phyloP scores from a whole-genome alignment of 2,329 filamentous ascomycete genomes.

The Chalara sp. region DNA sequence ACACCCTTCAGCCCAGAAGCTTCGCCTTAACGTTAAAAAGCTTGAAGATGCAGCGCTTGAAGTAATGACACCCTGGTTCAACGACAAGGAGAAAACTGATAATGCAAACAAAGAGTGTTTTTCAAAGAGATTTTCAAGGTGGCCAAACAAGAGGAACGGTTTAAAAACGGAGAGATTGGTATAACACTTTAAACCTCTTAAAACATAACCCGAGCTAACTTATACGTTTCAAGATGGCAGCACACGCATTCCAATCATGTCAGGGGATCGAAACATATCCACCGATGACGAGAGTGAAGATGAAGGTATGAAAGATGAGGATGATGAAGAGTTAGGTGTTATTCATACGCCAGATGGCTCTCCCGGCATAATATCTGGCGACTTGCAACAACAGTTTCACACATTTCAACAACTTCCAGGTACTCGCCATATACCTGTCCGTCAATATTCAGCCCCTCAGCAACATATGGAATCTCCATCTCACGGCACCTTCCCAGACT shows the following conservation, averaged over 20 bases:
- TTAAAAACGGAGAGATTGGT: constrained; percentile 51
- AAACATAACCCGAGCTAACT: background rate
- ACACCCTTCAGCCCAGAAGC: constrained; percentile 41
- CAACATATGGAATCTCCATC: background rate
- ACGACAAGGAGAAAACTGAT: constrained; percentile 44
- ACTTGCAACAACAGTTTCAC: background rate
- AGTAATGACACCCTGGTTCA: constrained; percentile 50
- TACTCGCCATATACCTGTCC: too few species aligned
- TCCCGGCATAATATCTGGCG: background rate
- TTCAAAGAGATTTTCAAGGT: constrained; percentile 57
- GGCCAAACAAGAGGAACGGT: constrained; percentile 49
- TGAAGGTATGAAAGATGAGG: constrained; percentile 14
- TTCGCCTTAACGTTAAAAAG: constrained; percentile 40
- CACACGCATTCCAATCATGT: constrained; percentile 15
- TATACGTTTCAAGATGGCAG: constrained; percentile 9
- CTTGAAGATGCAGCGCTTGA: constrained; percentile 53
- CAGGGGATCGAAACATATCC: constrained; percentile 11
- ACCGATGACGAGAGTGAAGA: constrained; percentile 14
- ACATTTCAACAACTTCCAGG: background rate
- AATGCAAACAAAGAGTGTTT: constrained; percentile 49
- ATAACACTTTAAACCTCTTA: constrained; percentile 12
- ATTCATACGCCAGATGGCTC: background rate
- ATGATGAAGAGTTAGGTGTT: constrained; percentile 11
- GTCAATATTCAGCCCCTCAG: background rate
- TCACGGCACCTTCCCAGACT: background rate